phyloP scores from a whole-genome alignment of 2,329 filamentous ascomycete genomes.

The Alternaria gansuensis region DNA sequence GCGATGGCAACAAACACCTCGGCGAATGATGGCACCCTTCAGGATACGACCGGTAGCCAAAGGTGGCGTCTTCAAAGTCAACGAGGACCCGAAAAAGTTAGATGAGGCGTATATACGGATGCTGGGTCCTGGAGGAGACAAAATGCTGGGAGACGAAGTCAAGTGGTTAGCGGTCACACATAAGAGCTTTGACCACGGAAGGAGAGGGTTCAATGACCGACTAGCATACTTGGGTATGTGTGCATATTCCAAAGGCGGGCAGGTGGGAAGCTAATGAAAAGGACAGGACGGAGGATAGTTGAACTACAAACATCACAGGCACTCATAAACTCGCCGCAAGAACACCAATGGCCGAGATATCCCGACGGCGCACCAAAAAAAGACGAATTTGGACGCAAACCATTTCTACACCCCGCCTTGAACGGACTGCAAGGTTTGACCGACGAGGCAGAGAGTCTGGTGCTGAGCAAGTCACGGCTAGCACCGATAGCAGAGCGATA shows the following conservation, averaged over 20 bases:
- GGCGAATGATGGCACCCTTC: slow-evolving; percentile 58
- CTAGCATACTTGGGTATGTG: slow-evolving; percentile 82
- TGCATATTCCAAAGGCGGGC: background rate
- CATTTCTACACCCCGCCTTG: slow-evolving; percentile 75
- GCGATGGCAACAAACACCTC: slow-evolving; percentile 62
- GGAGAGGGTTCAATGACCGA: slow-evolving; percentile 92
- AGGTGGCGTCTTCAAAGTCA: slow-evolving; percentile 71
- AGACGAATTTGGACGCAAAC: slow-evolving; percentile 62
- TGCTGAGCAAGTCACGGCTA: slow-evolving; percentile 72
- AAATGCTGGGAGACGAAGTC: slow-evolving; percentile 83
- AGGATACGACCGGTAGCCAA: slow-evolving; percentile 67
- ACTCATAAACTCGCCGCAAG: slow-evolving; percentile 62
- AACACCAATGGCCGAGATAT: slow-evolving; percentile 35
- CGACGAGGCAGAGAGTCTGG: slow-evolving; percentile 64
- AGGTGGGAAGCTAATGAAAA: slow-evolving; percentile 24
- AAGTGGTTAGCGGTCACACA: slow-evolving; percentile 98
- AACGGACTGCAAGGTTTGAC: slow-evolving; percentile 78
- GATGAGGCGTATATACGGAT: slow-evolving; percentile 81
- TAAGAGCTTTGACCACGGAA: slow-evolving; percentile 96
- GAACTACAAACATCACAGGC: slow-evolving; percentile 71
- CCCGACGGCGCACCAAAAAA: slow-evolving; percentile 30
- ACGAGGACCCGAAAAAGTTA: slow-evolving; percentile 75
- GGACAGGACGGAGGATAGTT: slow-evolving; percentile 68
- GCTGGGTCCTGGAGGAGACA: slow-evolving; percentile 75
- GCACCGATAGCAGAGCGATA: slow-evolving; percentile 73